phyloP scores from a whole-genome alignment of 495 filamentous ascomycete genomes.

The Xylaria castorea region DNA sequence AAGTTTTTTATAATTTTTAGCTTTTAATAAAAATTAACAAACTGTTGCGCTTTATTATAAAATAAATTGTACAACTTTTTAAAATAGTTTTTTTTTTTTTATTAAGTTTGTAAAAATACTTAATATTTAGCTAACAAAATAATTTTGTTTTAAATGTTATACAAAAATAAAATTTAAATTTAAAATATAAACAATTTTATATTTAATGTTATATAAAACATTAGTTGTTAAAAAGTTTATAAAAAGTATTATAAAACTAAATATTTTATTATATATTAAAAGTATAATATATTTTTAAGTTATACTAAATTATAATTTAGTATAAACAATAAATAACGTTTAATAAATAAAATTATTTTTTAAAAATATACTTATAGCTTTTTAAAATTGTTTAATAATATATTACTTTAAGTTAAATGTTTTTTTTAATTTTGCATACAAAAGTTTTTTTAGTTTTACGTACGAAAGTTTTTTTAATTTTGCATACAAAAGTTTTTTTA shows the following conservation, averaged over 20 bases:
- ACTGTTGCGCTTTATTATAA: neutral
- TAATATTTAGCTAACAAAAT: neutral
- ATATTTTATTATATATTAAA: neutral
- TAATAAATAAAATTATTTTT: neutral
- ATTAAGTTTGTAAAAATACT: neutral
- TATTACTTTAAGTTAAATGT: no score
- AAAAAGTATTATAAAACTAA: neutral
- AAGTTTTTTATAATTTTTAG: neutral
- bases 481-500: no score
- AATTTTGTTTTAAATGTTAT: neutral
- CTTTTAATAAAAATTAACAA: neutral
- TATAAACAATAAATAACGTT: neutral
- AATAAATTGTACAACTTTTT: neutral
- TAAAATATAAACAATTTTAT: neutral
- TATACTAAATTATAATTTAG: neutral
- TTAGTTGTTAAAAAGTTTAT: neutral
- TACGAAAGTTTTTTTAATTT: no score
- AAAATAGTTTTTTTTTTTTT: no score
- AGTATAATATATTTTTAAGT: no score
- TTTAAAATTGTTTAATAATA: neutral
- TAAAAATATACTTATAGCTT: neutral
- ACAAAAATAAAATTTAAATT: neutral
- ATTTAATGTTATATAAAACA: neutral
- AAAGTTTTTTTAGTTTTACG: neutral
- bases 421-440: no score